Percentiles rank a stretch among this genome's conserved stretches.
Evolutionary conservation across 2,329 filamentous ascomycete genomes (phyloP).

Genomic region (Ophiostoma populinum): DNA sequence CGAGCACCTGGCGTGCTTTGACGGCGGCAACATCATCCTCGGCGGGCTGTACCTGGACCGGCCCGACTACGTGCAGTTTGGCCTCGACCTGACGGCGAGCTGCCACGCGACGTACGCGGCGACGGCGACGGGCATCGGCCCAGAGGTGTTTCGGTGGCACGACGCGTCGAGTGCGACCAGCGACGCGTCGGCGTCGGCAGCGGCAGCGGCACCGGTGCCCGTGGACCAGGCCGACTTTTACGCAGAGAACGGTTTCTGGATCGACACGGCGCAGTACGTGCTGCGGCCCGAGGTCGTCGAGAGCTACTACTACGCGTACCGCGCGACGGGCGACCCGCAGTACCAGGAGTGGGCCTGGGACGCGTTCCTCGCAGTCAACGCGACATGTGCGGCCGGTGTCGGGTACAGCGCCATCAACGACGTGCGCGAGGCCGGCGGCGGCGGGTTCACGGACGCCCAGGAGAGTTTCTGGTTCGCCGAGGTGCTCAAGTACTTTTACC

Average conservation of each 20-base stretch:
- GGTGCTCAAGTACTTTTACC: constrained; percentile 68
- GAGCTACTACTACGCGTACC: constrained; percentile 74
- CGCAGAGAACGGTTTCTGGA: constrained; percentile 52
- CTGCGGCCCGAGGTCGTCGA: constrained; percentile 71
- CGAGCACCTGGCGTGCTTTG: constrained; percentile 58
- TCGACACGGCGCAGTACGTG: constrained; percentile 41
- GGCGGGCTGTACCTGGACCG: constrained; percentile 53
- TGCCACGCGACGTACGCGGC: constrained; percentile 58
- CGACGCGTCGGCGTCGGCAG: constrained; percentile 22
- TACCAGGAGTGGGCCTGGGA: constrained; percentile 80
- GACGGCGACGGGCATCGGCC: constrained; percentile 59
- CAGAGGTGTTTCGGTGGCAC: constrained; percentile 52
- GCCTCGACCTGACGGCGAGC: constrained; percentile 50
- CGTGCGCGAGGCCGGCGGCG: constrained; percentile 47
- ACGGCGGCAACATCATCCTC: constrained; percentile 72
- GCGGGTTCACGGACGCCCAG: constrained; percentile 49
- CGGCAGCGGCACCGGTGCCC: too few species aligned
- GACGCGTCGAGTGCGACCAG: constrained; percentile 21
- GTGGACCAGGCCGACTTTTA: constrained; percentile 40
- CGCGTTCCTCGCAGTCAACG: constrained; percentile 52
- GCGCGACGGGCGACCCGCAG: constrained; percentile 54
- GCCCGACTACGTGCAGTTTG: constrained; percentile 54
- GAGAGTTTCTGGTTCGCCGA: constrained; percentile 84
- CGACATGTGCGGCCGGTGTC: constrained; percentile 41
- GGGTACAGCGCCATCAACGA: constrained; percentile 51